Evolutionary conservation across 768 basidiomycete genomes (phyloP).

Genomic region (Porphyrellus cyaneotinctus): DNA sequence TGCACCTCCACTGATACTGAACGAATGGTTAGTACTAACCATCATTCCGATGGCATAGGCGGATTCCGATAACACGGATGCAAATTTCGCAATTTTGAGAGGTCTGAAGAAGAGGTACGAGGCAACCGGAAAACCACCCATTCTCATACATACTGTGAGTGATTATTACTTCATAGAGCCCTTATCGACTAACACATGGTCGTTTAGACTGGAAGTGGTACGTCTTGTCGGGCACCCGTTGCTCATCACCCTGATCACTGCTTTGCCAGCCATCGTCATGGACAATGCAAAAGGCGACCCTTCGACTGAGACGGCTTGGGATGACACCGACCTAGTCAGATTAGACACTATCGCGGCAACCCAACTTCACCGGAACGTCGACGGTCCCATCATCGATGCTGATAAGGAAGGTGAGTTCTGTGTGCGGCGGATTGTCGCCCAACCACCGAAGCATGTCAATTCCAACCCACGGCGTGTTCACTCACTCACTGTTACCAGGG

Average conservation of each 20-base stretch:
- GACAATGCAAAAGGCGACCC: conserved; percentile 45
- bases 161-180: neutral
- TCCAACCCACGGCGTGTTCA: neutral
- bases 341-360: conserved; percentile 44
- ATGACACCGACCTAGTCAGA: conserved; percentile 44
- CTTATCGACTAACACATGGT: neutral
- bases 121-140: conserved; percentile 39
- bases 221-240: neutral
- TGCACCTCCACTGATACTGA: conserved; percentile 15
- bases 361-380: conserved; percentile 49
- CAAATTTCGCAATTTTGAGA: conserved; percentile 43
- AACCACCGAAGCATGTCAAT: neutral
- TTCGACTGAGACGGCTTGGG: conserved; percentile 38
- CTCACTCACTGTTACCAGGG: conserved; percentile 8
- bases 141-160: conserved; percentile 62
- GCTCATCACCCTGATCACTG: neutral
- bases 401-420: conserved; percentile 41
- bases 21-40: no score
- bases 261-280: conserved; percentile 35
- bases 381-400: conserved; percentile 42
- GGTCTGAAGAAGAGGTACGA: conserved; percentile 49
- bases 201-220: conserved; percentile 49
- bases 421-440: no score
- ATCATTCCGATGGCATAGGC: conserved; percentile 28
- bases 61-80: conserved; percentile 44